Conservation (phyloP, 23 red algal genomes). For the Chondrus crispus region DNA sequence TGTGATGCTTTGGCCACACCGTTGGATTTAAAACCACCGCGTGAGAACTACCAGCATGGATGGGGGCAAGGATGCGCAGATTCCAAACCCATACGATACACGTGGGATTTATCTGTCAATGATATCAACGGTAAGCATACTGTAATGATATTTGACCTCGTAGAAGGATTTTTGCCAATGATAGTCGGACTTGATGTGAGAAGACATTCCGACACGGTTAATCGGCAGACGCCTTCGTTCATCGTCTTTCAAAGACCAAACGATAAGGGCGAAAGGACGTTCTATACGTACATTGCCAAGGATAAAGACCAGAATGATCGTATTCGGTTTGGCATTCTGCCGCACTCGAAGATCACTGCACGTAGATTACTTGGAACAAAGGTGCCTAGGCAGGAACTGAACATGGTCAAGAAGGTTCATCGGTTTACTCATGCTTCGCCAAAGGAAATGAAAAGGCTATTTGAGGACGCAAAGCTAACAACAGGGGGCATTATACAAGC, state of each 20-base stretch:
- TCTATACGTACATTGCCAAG: not conserved
- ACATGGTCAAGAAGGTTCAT: no score
- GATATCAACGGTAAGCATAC: not conserved
- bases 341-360: not conserved
- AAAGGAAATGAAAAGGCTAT: not conserved
- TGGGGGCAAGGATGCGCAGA: not conserved
- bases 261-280: not conserved
- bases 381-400: no score
- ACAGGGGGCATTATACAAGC: not conserved
- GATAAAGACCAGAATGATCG: not conserved
- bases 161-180: not conserved
- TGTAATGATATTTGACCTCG: not conserved
- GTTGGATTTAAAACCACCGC: not conserved
- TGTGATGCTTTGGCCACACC: slow-evolving; percentile 11
- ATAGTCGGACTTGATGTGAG: slow-evolving; percentile 20
- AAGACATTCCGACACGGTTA: not conserved
- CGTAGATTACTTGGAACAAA: not conserved
- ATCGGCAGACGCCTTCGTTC: not conserved
- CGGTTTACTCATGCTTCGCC: not conserved
- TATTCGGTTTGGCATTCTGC: not conserved
- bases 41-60: not conserved
- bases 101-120: slow-evolving; percentile 16
- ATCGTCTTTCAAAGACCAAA: not conserved
- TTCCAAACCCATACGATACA: not conserved
- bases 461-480: not conserved